Base-by-base conservation (phyloP, 192 early-diverging fungal species). In the Fimicolochytrium jonesii region DNA sequence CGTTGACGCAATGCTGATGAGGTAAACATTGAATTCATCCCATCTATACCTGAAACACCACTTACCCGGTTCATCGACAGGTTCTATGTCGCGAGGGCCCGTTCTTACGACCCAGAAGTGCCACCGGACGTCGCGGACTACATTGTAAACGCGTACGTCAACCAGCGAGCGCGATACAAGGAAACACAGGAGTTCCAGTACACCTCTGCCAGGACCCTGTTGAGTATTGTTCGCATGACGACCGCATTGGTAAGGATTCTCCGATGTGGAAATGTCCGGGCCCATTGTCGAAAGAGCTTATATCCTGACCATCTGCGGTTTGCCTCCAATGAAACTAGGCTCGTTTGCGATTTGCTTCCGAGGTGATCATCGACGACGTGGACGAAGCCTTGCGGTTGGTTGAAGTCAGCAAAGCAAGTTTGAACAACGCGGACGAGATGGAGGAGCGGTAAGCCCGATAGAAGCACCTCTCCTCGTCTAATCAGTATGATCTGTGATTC, bases 401-500 rank as follows among this genome's bases (percentile, higher is more conserved):
- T 75, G 88, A 95, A 54, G 90, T 97, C 5, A 90, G 90, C 48
- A 95, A 99, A 69, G 81, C 89, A 28, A 91, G 90, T 20, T 67
- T 94, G 41, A 78, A 83, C 4, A 84, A 92, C 44, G 70, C 81
- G 37, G 75, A 82, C 30, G 72, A 75, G 5, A 51, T 67, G 47
- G 67, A 82, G 41, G 77, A 73, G 41, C 68, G 49, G 66, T 67
- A 52, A 74, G n/a, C n/a, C n/a, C n/a, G n/a, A n/a, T n/a, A n/a
- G n/a, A n/a, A n/a, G n/a, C n/a, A n/a, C n/a, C 60, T 33, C 20
- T 42, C 53, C 34, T 41, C 63, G 2, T 59, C 61, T 37, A 51
- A 64, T 9, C n/a, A n/a, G n/a, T n/a, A n/a, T n/a, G n/a, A n/a
- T n/a, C n/a, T n/a, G n/a, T 67, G 23, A 55, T 10, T 36, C 31